Conservation (phyloP, 148 eudicot genomes). For the Pouteria glomerata region DNA sequence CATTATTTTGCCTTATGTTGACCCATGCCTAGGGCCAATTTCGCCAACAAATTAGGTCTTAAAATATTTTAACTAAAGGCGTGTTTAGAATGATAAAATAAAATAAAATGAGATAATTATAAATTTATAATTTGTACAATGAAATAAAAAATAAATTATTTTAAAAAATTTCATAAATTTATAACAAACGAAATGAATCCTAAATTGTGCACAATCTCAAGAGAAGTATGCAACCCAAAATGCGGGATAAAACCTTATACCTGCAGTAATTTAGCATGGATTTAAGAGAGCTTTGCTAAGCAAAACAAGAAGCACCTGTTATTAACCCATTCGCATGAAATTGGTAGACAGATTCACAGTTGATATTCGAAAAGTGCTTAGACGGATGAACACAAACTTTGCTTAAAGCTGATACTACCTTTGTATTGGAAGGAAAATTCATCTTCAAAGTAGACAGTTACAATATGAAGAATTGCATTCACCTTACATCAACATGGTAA, state of each 20-base stretch:
- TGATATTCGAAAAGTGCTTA: neutral
- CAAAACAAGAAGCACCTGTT: neutral
- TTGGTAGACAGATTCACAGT: neutral
- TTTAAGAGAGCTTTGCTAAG: too few relatives aligned
- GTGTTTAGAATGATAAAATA: too few relatives aligned
- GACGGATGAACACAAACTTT: neutral
- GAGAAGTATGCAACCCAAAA: neutral
- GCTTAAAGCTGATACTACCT: neutral
- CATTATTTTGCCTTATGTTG: too few relatives aligned
- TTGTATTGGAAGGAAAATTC: neutral
- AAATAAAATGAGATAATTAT: too few relatives aligned
- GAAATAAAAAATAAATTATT: too few relatives aligned
- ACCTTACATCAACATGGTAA: neutral
- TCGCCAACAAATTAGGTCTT: too few relatives aligned
- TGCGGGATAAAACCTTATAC: neutral
- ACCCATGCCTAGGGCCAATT: too few relatives aligned
- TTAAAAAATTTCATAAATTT: too few relatives aligned
- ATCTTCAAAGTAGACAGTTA: neutral
- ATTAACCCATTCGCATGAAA: neutral
- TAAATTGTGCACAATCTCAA: too few relatives aligned
- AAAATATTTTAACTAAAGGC: too few relatives aligned
- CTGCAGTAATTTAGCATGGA: neutral
- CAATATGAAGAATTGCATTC: neutral
- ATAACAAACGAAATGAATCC: too few relatives aligned
- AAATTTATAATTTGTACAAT: too few relatives aligned